phyloP scores from a whole-genome alignment of 2,329 filamentous ascomycete species.

The Xylariaceae sp. region DNA sequence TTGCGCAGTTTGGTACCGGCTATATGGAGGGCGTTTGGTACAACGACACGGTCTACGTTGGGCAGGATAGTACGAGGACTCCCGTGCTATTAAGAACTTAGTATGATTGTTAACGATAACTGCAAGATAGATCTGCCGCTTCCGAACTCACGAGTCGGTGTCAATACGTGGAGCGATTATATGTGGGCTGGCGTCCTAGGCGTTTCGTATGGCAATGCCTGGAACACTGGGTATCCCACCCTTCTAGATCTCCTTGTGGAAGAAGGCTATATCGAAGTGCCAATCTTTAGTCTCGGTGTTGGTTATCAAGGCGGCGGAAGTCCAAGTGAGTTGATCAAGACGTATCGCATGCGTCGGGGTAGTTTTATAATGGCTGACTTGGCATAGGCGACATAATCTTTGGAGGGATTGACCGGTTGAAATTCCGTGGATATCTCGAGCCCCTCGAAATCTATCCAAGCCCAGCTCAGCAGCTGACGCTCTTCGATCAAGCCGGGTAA shows the following conservation, averaged over 20 bases:
- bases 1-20: slow-evolving; percentile 39
- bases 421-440: slow-evolving; percentile 43
- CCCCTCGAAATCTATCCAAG: slow-evolving; percentile 41
- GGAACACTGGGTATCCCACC: slow-evolving; percentile 41
- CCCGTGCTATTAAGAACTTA: background rate
- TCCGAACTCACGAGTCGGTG: slow-evolving; percentile 39
- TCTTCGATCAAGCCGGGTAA: slow-evolving; percentile 39
- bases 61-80: slow-evolving; percentile 28
- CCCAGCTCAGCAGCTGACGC: slow-evolving; percentile 37
- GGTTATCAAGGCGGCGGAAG: slow-evolving; percentile 39
- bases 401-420: slow-evolving; percentile 49
- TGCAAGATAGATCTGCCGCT: slow-evolving; percentile 35
- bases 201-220: slow-evolving; percentile 40
- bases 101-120: background rate
- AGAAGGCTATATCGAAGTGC: slow-evolving; percentile 38
- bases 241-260: slow-evolving; percentile 40
- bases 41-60: slow-evolving; percentile 38
- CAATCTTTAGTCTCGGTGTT: slow-evolving; percentile 42
- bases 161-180: slow-evolving; percentile 41
- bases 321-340: slow-evolving; percentile 26
- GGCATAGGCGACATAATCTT: slow-evolving; percentile 45
- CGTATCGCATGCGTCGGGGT: background rate
- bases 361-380: background rate
- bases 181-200: slow-evolving; percentile 43
- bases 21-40: slow-evolving; percentile 39